Evolutionary conservation across 163 green algal species (phyloP).

Genomic region (Chlorella variabilis): DNA sequence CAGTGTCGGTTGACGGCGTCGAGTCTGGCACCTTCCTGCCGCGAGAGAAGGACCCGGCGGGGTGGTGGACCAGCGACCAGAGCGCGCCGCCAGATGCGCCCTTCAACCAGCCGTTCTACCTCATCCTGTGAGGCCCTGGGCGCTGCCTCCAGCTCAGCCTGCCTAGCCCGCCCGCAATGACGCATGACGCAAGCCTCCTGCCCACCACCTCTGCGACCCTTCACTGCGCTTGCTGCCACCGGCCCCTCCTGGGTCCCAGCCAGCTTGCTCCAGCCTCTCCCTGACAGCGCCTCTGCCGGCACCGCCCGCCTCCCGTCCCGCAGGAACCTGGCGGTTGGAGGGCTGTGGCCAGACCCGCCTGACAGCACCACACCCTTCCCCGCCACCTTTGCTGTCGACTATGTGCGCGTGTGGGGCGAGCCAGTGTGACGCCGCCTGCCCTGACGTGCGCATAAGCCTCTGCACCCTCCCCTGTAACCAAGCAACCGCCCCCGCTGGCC

Average conservation of each 20-base stretch:
- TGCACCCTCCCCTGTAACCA: too few species aligned
- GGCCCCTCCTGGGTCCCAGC: too few species aligned
- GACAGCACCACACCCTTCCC: conserved; percentile 35
- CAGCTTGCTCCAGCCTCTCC: too few species aligned
- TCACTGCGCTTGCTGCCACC: background rate
- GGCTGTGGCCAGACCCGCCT: conserved; percentile 28
- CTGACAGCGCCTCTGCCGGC: background rate
- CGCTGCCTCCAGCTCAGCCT: background rate
- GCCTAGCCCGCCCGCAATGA: background rate
- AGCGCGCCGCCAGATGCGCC: conserved; percentile 18
- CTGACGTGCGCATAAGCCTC: too few species aligned
- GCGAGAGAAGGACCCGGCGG: background rate
- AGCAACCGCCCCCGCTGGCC: too few species aligned
- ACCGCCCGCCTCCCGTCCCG: background rate
- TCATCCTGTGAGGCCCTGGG: conserved; percentile 34
- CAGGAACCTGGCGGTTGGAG: conserved; percentile 53
- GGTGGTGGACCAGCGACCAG: conserved; percentile 23
- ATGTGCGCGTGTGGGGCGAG: conserved; percentile 45
- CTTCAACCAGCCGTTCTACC: conserved; percentile 50
- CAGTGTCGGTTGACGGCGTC: conserved; percentile 37
- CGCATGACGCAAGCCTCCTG: background rate
- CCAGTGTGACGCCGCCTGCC: background rate
- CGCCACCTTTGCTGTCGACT: conserved; percentile 40
- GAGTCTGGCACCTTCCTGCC: background rate
- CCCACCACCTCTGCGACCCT: background rate